phyloP scores from a whole-genome alignment of 2,329 filamentous ascomycete genomes.

The Aspergillus oerlinghausenensis region DNA sequence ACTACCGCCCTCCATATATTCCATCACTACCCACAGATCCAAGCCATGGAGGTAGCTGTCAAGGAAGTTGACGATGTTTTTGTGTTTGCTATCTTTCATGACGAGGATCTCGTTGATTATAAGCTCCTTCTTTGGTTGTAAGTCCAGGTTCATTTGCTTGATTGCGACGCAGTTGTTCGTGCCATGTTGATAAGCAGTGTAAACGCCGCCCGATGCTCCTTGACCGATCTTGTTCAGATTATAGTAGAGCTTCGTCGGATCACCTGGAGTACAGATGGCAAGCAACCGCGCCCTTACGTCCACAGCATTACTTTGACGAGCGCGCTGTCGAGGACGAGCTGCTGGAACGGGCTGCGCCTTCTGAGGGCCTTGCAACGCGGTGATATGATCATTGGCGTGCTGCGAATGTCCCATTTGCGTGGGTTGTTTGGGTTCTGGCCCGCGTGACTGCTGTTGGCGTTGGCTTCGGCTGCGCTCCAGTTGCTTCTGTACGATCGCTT shows the following conservation, averaged over 20 bases:
- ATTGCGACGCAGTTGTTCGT: slow-evolving; percentile 90
- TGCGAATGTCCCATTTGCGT: slow-evolving; percentile 27
- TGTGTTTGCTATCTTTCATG: slow-evolving; percentile 98
- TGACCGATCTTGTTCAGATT: slow-evolving; percentile 94
- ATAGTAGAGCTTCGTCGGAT: slow-evolving; percentile 82
- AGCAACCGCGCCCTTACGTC: slow-evolving; percentile 81
- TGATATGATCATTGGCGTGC: slow-evolving; percentile 35
- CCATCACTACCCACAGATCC: slow-evolving; percentile 98
- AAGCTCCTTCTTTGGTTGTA: slow-evolving; percentile 97
- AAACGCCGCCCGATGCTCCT: slow-evolving; percentile 93
- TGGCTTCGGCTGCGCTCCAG: slow-evolving; percentile 71
- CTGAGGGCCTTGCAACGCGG: slow-evolving; percentile 29
- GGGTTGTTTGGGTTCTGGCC: slow-evolving; percentile 46
- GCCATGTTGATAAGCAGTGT: slow-evolving; percentile 78
- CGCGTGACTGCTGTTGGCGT: slow-evolving; percentile 54
- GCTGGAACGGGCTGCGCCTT: slow-evolving; percentile 47
- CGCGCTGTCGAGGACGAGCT: slow-evolving; percentile 68
- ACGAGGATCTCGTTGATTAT: slow-evolving; percentile 99
- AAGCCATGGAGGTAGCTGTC: slow-evolving; percentile 88
- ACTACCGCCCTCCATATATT: slow-evolving; percentile 98
- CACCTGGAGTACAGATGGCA: slow-evolving; percentile 83
- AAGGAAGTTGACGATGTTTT: slow-evolving; percentile 99
- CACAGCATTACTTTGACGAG: slow-evolving; percentile 71
- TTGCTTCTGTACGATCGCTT: slow-evolving; percentile 65
- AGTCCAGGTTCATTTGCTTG: slow-evolving; percentile 99